Evolutionary conservation across 1,284 basidiomycete genomes (phyloP).

Genomic region (Chalciporus sp.): DNA sequence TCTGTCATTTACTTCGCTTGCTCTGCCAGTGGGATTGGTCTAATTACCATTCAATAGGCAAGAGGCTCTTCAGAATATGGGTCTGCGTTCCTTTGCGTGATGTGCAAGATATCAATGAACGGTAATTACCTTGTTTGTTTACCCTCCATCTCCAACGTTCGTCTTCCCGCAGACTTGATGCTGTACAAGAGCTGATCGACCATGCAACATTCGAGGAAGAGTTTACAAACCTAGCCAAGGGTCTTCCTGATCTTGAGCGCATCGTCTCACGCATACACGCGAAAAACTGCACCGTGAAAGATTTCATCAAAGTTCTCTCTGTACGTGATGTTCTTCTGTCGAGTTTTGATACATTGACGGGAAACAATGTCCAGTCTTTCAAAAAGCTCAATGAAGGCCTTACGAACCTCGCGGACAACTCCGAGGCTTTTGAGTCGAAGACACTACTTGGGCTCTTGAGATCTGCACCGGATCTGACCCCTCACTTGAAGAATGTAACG

Average conservation of each 20-base stretch:
- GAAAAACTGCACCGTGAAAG: slow-evolving; percentile 81
- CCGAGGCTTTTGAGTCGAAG: slow-evolving; percentile 75
- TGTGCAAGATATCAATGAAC: slow-evolving; percentile 81
- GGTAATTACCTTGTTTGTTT: slow-evolving; percentile 47
- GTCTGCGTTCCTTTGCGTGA: slow-evolving; percentile 86
- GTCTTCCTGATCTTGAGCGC: slow-evolving; percentile 90
- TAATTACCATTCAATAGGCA: slow-evolving; percentile 52
- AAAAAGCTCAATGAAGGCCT: slow-evolving; percentile 71
- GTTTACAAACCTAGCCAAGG: slow-evolving; percentile 77
- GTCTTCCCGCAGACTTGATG: slow-evolving; percentile 69
- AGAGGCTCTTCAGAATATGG: slow-evolving; percentile 93
- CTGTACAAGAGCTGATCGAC: slow-evolving; percentile 85
- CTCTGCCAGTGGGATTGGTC: slow-evolving; percentile 9
- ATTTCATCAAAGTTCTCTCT: slow-evolving; percentile 81
- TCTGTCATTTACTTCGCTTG: slow-evolving; percentile 35
- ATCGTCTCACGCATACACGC: slow-evolving; percentile 93
- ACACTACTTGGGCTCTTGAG: slow-evolving; percentile 76
- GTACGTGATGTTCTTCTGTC: slow-evolving; percentile 44
- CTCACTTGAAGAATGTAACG: slow-evolving; percentile 72
- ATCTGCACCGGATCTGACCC: slow-evolving; percentile 77
- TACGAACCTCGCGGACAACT: slow-evolving; percentile 59
- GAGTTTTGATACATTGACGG: slow-evolving; percentile 7
- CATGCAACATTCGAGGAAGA: slow-evolving; percentile 75
- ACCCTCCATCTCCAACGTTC: slow-evolving; percentile 18
- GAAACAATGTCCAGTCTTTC: slow-evolving; percentile 60